Evolutionary conservation across 345 rosid species (phyloP), one percentile per base, ranked within the genome.

Genomic region (Limnanthes douglasii): DNA sequence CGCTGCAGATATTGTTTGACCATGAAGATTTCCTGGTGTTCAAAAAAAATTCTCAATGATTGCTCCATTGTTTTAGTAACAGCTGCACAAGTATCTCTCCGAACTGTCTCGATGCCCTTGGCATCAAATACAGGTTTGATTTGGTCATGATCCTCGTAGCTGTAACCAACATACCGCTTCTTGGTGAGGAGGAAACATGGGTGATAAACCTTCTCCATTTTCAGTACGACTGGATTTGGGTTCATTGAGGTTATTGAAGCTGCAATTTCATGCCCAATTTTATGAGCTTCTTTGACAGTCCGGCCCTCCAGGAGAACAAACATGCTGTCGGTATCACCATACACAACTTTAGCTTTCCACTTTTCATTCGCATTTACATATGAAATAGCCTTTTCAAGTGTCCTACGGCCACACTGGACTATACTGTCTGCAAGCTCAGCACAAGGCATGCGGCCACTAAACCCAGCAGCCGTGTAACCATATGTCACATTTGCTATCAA

Each of bases 361-460:
- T 60, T 72, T 8, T 72, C 74, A 58, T 72, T 67, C 51, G 73
- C 72, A 64, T 73, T 74, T 39, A 83, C 75, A 25, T 69, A 62
- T 8, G 81, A 64, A 47, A 88, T 88, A 51, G 97, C 97, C 46
- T 57, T 83, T 54, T 88, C 97, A 36, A 83, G 75, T 21, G 95
- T 88, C 56, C 70, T 60, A 40, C 97, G 97, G 47, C 97, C 95
- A 70, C 95, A 83, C 40, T 88, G 95, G 56, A 88, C 97, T 30
- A 88, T 88, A 45, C 97, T 88, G 56, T 88, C 97, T 29, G 97
- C 95, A 74, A 88, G 78, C 75, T 88, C 95, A 18, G 95, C 93
- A 76, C 95, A 88, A 24, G 97, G 97, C 97, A 88, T 88, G 46
- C 95, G 95, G 32, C 95, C 97, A 54, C 97, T 88, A 62, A 88